Conservation (phyloP, 495 filamentous ascomycete genomes). For the Talaromyces nanjingensis region DNA sequence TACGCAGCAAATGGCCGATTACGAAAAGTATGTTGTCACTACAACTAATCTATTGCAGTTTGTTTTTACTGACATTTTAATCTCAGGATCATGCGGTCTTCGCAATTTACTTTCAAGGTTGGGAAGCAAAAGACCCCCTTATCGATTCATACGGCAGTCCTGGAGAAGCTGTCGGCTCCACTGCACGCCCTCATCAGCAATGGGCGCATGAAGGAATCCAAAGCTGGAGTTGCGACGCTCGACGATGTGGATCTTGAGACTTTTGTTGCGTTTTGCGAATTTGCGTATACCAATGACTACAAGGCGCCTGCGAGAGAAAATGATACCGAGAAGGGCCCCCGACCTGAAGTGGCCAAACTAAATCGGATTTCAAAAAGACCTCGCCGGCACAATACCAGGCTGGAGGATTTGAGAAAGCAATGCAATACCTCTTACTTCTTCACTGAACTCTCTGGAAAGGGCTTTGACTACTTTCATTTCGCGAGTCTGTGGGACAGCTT, state of each 20-base stretch:
- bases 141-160: not conserved
- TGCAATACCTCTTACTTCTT: too few relatives aligned
- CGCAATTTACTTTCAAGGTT: not conserved
- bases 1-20: too few relatives aligned
- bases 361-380: too few relatives aligned
- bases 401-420: too few relatives aligned
- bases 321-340: too few relatives aligned
- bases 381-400: too few relatives aligned
- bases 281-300: constrained; percentile 17
- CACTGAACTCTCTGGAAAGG: too few relatives aligned
- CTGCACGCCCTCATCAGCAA: constrained; percentile 10
- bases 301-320: not conserved
- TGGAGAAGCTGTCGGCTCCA: constrained; percentile 6
- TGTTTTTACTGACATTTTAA: not conserved
- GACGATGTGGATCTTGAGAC: constrained; percentile 14
- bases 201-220: constrained; percentile 13
- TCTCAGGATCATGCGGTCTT: not conserved
- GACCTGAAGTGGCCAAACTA: too few relatives aligned
- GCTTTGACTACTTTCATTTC: too few relatives aligned
- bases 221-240: not conserved
- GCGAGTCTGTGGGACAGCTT: too few relatives aligned
- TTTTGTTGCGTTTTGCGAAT: constrained; percentile 14
- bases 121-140: not conserved
- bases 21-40: too few relatives aligned
- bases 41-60: too few relatives aligned